Evolutionary conservation across 2,329 filamentous ascomycete species (phyloP), one percentile per base, ranked within the genome.

Genomic region (Cercospora nicotianae): DNA sequence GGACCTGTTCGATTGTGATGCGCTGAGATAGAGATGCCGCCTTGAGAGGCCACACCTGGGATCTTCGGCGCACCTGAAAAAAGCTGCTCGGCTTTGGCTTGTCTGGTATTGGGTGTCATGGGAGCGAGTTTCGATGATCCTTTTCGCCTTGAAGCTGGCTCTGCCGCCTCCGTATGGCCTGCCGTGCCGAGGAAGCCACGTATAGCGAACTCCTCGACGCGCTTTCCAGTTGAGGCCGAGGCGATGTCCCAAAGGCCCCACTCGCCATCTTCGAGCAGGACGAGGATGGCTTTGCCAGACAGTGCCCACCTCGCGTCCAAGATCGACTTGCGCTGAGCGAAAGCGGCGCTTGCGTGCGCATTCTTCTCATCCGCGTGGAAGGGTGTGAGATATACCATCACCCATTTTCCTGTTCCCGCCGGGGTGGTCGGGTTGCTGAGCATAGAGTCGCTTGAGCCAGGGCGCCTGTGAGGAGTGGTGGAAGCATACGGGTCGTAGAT

Each of bases 401-500:
- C 60, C 77, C 77, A 79, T 30, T 67, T 72, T 3, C 77, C 76
- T 3, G 64, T 63, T 53, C 4, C 26, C 36, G 42, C 53, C 7
- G 59, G 42, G 8, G 23, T 48, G 23, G 63, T 39, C 10, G 60
- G 39, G 20, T 67, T 66, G 48, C 45, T 59, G 42, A 63, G 61
- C 12, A 51, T 61, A 18, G 74, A 75, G 42, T 70, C 72, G 28
- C 72, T 72, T 10, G 77, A 77, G 8, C 68, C 68, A 23, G 75
- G 74, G 60, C 75, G 65, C 30, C 63, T 57, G 18, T 61, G 64
- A 28, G 63, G 51, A 26, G 65, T 61, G 12, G 63, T 66, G 5
- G 33, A 13, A 16, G 83, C 79, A 33, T 87, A 82, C 28, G 84
- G 84, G 63, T 87, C 85, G 72, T 87, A 87, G 13, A 89, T 80